Evolutionary conservation across 2,329 filamentous ascomycete genomes (phyloP), one percentile per base, ranked within the genome.

Genomic region (Trichoderma lentiforme): DNA sequence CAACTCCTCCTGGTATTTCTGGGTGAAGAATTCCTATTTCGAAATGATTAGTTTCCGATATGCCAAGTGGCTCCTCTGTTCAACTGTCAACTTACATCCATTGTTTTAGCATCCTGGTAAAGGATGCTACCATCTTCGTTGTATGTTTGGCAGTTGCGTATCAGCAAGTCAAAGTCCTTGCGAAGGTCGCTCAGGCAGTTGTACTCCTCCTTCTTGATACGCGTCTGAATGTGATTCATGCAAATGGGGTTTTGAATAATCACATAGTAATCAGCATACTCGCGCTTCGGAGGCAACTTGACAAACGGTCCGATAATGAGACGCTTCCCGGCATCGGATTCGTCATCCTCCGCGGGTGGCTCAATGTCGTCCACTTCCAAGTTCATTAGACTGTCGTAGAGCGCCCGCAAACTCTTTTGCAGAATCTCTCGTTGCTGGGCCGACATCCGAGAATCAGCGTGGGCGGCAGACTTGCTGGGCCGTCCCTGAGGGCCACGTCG

Each of bases 131-230:
- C 93, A 79, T 98, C 96, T 82, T 99, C 97, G 78, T 99, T 99
- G 86, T 97, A 99, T 3, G 93, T 96, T 80, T 94, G 90, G 75
- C 95, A 97, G 81, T 99, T 99, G 79, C 88, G 90, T 81, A 95
- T 96, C 82, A 99, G 88, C 74, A 95, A 84, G 65, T 90, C 89
- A 74, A 99, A 91, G 79, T 99, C 97, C 75, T 89, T 90, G 70
- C 90, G 88, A 86, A 99, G 90, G 76, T 95, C 93, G 79, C 89
- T 90, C 73, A 98, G 83, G 78, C 88, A 92, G 76, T 89, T 90
- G 82, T 99, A 99, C 79, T 98, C 93, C 79, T 97, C 93, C 82
- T 93, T 95, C 85, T 97, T 98, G 84, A 99, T 97, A 86, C 94
- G 95, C 80, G 92, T 93, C 80, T 93, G 90, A 78, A 99, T 97